Evolutionary conservation across 257 asterid species (phyloP).

Genomic region (Osmanthus fragrans): DNA sequence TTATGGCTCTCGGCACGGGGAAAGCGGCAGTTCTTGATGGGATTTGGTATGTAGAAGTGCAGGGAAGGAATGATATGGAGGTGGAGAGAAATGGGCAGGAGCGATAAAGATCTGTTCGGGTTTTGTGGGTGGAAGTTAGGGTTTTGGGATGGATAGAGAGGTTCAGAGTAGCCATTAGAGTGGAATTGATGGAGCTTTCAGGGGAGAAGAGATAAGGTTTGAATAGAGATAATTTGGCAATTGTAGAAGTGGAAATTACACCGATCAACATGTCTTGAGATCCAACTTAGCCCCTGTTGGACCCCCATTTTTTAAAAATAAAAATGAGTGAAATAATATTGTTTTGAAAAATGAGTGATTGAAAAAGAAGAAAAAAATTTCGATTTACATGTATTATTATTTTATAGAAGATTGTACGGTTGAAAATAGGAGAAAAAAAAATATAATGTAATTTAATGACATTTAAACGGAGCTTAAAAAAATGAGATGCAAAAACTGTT

Average conservation of each 20-base stretch:
- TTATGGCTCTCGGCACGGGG: constrained; percentile 58
- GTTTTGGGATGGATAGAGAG: constrained; percentile 51
- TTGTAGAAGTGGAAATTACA: not conserved
- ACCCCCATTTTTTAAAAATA: too few relatives aligned
- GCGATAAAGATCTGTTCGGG: constrained; percentile 28
- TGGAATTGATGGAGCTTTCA: not conserved
- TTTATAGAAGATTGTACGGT: too few relatives aligned
- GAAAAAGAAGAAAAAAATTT: too few relatives aligned
- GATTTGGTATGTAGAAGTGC: constrained; percentile 36
- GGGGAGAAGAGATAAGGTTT: constrained; percentile 42
- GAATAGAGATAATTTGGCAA: not conserved
- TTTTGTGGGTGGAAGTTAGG: constrained; percentile 40
- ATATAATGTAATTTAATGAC: too few relatives aligned
- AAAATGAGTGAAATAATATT: too few relatives aligned
- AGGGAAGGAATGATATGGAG: constrained; percentile 41
- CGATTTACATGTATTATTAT: too few relatives aligned
- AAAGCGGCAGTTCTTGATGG: constrained; percentile 40
- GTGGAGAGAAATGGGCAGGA: constrained; percentile 39
- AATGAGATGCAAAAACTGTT: too few relatives aligned
- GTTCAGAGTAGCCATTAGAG: constrained; percentile 59
- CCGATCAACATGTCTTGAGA: too few relatives aligned
- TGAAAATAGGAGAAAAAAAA: too few relatives aligned
- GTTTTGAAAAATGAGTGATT: too few relatives aligned
- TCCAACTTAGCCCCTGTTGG: too few relatives aligned
- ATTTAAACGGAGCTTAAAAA: too few relatives aligned